Evolutionary conservation across 169 alveolate genomes (phyloP).

Genomic region (Perkinsus marinus): DNA sequence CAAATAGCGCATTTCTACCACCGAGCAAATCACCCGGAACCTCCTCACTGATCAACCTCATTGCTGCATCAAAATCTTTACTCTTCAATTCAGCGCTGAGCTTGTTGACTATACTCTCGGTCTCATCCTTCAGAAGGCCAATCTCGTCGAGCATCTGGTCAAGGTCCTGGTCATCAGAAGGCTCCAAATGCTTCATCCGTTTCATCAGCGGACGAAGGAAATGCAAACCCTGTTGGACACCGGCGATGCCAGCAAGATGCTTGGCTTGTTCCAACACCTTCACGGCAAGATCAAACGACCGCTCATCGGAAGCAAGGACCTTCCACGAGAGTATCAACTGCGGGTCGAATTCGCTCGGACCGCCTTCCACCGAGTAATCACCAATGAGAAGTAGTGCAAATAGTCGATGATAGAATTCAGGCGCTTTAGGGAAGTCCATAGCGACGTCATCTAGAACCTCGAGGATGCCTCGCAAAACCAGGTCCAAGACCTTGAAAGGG

Average conservation of each 20-base stretch:
- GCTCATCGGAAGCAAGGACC: not conserved
- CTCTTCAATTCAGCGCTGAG: not conserved
- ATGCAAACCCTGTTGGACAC: not conserved
- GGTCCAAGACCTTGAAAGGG: not conserved
- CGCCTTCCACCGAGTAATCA: not conserved
- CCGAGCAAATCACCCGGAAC: not conserved
- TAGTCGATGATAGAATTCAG: not conserved
- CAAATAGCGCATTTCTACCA: not conserved
- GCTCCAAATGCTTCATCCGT: not conserved
- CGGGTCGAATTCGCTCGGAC: not conserved
- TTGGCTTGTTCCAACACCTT: not conserved
- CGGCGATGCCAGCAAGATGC: not conserved
- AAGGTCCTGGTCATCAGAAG: not conserved
- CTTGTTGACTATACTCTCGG: not conserved
- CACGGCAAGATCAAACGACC: not conserved
- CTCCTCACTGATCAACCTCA: not conserved
- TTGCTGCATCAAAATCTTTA: not conserved
- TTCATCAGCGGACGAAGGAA: not conserved
- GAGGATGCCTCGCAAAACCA: not conserved
- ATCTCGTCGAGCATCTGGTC: not conserved
- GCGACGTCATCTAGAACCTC: not conserved
- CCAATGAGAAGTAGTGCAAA: not conserved
- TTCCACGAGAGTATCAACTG: not conserved
- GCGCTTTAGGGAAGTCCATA: constrained; percentile 1
- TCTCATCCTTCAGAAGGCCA: not conserved